A percentile compares a stretch with the other conserved stretches of the same genome.
Evolutionary conservation across 1,139 yeast genomes (phyloP).

Genomic region (Arxiozyma heterogenica): DNA sequence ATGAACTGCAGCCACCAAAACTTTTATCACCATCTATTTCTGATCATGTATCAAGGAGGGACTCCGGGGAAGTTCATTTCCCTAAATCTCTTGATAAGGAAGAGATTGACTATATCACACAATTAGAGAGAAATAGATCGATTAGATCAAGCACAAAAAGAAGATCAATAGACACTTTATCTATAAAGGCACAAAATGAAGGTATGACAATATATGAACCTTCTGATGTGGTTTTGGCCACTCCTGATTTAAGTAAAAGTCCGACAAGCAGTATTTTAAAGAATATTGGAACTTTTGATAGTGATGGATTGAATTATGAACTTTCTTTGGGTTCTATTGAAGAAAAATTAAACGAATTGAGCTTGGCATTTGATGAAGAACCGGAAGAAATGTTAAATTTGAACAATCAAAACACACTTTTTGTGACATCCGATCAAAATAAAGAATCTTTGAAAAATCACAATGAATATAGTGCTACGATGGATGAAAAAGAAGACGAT

Average conservation of each 20-base stretch:
- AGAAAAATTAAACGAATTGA: slow-evolving; percentile 20
- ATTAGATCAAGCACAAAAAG: slow-evolving; percentile 25
- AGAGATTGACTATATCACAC: slow-evolving; percentile 67
- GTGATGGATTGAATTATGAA: slow-evolving; percentile 7
- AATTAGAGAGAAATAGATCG: slow-evolving; percentile 62
- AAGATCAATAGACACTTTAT: slow-evolving; percentile 31
- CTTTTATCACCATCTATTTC: neutral
- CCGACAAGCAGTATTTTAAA: slow-evolving; percentile 49
- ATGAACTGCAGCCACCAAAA: slow-evolving; percentile 8
- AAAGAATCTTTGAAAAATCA: neutral
- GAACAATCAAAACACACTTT: neutral
- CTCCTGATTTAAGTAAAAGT: slow-evolving; percentile 33
- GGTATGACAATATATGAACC: slow-evolving; percentile 35
- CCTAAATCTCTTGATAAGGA: slow-evolving; percentile 58
- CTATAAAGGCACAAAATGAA: slow-evolving; percentile 33
- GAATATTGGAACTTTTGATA: slow-evolving; percentile 27
- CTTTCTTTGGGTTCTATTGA: slow-evolving; percentile 22
- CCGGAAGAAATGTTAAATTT: neutral
- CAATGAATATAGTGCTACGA: neutral
- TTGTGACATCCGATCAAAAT: neutral
- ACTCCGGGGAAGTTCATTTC: slow-evolving; percentile 55
- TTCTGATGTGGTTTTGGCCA: slow-evolving; percentile 24
- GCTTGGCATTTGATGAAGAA: slow-evolving; percentile 13
- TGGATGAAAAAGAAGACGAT: slow-evolving; percentile 22
- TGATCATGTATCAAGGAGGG: slow-evolving; percentile 9